Evolutionary conservation across 169 alveolate genomes (phyloP), one percentile per base, ranked within the genome.

Genomic region (Plasmodium chabaudi): DNA sequence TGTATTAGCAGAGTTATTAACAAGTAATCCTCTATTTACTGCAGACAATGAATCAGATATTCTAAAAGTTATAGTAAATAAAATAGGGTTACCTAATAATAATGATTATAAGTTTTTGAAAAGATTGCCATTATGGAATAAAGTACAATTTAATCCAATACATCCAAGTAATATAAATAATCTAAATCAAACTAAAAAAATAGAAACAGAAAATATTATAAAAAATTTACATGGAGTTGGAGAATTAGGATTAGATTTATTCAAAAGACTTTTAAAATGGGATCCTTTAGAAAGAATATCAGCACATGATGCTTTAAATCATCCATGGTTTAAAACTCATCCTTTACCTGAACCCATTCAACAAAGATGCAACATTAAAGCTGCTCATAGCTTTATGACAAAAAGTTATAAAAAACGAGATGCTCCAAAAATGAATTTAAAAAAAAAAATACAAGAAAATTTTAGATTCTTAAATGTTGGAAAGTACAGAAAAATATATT

Each of bases 1-100:
- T 87, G 97, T 98, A 5, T 92, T 98, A 87, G 98, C 98, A 6
- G 99, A 98, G 77, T 87, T 97, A 64, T 87, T 97, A 15, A 88
- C 96, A 21, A 97, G 98, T 21, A 93, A 96, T 65, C 98, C 97
- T 56, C 53, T 98, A 5, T 96, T 97, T 67, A 96, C 97, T 27
- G 98, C 98, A 5, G 97, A 94, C 65, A 93, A 95, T 72, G 98
- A 97, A 89, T 87, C 91, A 5, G 94, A 95, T 34, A 96, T 97
- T 71, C 82, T 98, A 53, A 96, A 95, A 65, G 53, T 86, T 9
- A 93, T 93, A 34, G 91, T 89, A 1, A 94, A 92, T 90, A 92
- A 92, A 61, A 51, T 93, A 49, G 95, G 95, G 0, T 44, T 89
- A 15, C 96, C 96, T 5, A 71, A 25, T 61, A 93, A 92, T 42